Evolutionary conservation across 163 green algal genomes (phyloP).

Genomic region (Coccomyxa subellipsoidea): DNA sequence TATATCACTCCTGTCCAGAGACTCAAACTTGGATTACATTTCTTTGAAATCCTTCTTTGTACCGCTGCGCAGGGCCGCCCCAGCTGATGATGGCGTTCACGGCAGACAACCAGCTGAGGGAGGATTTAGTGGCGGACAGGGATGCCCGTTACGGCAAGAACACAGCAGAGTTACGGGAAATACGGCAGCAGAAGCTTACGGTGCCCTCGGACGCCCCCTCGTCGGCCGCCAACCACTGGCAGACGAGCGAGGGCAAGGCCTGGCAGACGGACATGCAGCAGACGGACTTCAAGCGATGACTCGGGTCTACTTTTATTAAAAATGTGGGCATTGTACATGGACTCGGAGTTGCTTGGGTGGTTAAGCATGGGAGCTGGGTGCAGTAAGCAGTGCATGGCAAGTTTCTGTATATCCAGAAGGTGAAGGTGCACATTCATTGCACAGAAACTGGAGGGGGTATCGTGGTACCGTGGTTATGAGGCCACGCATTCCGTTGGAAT

Average conservation of each 20-base stretch:
- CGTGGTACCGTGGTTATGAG: neutral
- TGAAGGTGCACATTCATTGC: neutral
- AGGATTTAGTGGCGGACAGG: conserved; percentile 26
- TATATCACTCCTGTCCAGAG: too few species aligned
- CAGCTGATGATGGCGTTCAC: conserved; percentile 60
- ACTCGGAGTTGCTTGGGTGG: neutral
- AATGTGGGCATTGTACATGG: neutral
- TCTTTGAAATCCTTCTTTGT: neutral
- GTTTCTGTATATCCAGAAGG: neutral
- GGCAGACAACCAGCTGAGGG: conserved; percentile 26
- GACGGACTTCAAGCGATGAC: conserved; percentile 13
- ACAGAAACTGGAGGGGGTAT: neutral
- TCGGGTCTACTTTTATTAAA: neutral
- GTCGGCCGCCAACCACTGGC: conserved; percentile 14
- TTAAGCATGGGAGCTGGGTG: neutral
- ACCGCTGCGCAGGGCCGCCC: conserved; percentile 33
- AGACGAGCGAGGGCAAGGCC: conserved; percentile 1
- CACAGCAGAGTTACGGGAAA: conserved; percentile 16
- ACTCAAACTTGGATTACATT: too few species aligned
- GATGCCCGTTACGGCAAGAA: conserved; percentile 19
- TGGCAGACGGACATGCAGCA: conserved; percentile 27
- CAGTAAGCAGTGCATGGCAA: neutral
- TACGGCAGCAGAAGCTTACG: conserved; percentile 13
- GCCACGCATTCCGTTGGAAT: neutral
- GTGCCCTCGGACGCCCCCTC: conserved; percentile 9